Evolutionary conservation across 2,329 filamentous ascomycete species (phyloP), one percentile per base, ranked within the genome.

Genomic region (Paecilomyces fulvus): DNA sequence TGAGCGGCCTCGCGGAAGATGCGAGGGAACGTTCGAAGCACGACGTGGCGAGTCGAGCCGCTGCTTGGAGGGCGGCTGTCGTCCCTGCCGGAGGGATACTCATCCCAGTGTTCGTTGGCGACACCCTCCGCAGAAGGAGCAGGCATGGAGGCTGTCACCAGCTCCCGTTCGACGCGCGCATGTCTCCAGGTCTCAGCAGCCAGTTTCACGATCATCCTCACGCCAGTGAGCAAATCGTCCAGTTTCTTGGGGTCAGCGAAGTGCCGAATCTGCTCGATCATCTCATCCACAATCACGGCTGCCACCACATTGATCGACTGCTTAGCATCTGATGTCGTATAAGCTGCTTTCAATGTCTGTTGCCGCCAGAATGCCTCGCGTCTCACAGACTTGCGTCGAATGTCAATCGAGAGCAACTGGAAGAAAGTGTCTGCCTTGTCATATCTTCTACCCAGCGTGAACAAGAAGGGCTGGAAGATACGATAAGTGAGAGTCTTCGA

Each of bases 151-250:
- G 80, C 80, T 10, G 75, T 70, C 52, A 83, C 79, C 60, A 81
- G 75, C 62, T 82, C 80, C 17, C 80, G 75, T 64, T 83, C 81
- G 30, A 83, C 76, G 9, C 81, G 76, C 4, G 80, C 81, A 63
- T 80, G 79, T 20, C 81, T 73, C 81, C 81, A 83, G 7, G 80
- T 82, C 65, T 83, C 79, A 1, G 80, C 80, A 1, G 81, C 81
- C 20, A 81, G 72, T 63, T 83, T 83, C 52, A 83, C 80, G 49
- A 83, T 80, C 56, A 77, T 75, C 43, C 80, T 75, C 5, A 83
- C 77, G 2, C 75, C 76, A 12, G 74, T 73, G 50, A 77, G 71
- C 51, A 83, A 73, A n/a, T 73, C 68, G 58, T 82, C 79, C 53
- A 80, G 73, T 54, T 78, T 74, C 50, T 72, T 75, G 2, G 77